Percentiles rank a stretch among this genome's conserved stretches.
Conservation (phyloP, 495 filamentous ascomycete genomes). For the Talaromyces ruber region DNA sequence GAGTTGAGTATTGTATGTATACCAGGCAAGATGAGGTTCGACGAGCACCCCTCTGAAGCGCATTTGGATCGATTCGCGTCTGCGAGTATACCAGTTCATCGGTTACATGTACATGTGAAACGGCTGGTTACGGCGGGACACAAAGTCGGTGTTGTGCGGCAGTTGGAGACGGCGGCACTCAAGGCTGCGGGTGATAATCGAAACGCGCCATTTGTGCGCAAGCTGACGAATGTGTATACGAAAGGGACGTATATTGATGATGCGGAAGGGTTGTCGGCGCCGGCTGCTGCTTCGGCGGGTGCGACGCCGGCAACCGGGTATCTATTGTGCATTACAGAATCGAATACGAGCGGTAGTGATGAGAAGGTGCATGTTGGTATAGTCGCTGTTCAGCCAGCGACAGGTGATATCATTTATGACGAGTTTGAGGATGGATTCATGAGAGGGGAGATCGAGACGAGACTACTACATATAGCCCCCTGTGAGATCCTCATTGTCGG, state of each 20-base stretch:
- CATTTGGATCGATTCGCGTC: slow-evolving; percentile 91
- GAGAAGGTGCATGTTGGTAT: slow-evolving; percentile 92
- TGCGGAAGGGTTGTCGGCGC: slow-evolving; percentile 64
- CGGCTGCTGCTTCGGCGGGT: slow-evolving; percentile 36
- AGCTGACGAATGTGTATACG: slow-evolving; percentile 94
- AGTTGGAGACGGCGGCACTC: slow-evolving; percentile 95
- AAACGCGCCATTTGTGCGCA: slow-evolving; percentile 84
- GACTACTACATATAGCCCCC: slow-evolving; percentile 87
- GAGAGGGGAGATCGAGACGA: slow-evolving; percentile 91
- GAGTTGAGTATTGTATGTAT: slow-evolving; percentile 95
- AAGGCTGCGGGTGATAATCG: slow-evolving; percentile 95
- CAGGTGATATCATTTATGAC: slow-evolving; percentile 94
- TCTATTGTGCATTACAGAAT: slow-evolving; percentile 87
- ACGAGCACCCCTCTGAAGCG: slow-evolving; percentile 92
- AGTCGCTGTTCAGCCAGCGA: slow-evolving; percentile 89
- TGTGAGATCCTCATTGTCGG: slow-evolving; percentile 97
- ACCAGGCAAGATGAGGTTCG: slow-evolving; percentile 87
- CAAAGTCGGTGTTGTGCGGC: slow-evolving; percentile 92
- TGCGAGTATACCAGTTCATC: slow-evolving; percentile 88
- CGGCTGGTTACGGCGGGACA: slow-evolving; percentile 85
- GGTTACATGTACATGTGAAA: slow-evolving; percentile 91
- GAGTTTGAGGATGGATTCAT: slow-evolving; percentile 98
- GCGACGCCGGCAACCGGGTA: slow-evolving; percentile 75
- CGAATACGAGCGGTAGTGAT: slow-evolving; percentile 78
- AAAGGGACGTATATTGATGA: slow-evolving; percentile 99